phyloP scores from a whole-genome alignment of 2,329 filamentous ascomycete species.

The Dactylellina drechsleri region DNA sequence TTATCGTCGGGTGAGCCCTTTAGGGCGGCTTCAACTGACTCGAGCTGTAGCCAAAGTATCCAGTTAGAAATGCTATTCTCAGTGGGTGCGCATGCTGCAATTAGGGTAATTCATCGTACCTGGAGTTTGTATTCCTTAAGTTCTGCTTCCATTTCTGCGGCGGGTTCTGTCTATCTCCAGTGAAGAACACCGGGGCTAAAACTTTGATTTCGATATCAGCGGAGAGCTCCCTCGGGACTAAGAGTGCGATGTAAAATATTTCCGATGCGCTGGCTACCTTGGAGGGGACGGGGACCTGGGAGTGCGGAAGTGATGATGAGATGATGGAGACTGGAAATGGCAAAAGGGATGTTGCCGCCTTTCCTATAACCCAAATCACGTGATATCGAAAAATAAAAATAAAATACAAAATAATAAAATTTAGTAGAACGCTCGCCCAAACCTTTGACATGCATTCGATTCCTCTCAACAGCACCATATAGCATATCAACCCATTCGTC shows the following conservation, averaged over 20 bases:
- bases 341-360: neutral
- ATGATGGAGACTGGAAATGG: neutral
- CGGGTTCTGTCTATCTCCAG: neutral
- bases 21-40: constrained; percentile 78
- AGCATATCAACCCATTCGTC: neutral
- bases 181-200: neutral
- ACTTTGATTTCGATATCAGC: constrained; percentile 7
- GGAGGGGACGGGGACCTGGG: neutral
- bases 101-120: constrained; percentile 61
- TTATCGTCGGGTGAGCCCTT: constrained; percentile 81
- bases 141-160: constrained; percentile 61
- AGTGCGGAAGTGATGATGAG: neutral
- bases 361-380: constrained; percentile 19
- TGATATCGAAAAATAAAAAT: constrained; percentile 44
- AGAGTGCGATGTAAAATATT: neutral
- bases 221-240: neutral
- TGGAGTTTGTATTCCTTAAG: constrained; percentile 71
- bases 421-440: neutral
- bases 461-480: neutral
- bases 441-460: neutral
- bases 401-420: constrained; percentile 38
- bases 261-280: constrained; percentile 2
- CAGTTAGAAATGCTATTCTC: constrained; percentile 14
- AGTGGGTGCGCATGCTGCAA: constrained; percentile 26
- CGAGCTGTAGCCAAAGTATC: constrained; percentile 68